Base-by-base conservation (phyloP, 768 basidiomycete species). In the Russula compacta region DNA sequence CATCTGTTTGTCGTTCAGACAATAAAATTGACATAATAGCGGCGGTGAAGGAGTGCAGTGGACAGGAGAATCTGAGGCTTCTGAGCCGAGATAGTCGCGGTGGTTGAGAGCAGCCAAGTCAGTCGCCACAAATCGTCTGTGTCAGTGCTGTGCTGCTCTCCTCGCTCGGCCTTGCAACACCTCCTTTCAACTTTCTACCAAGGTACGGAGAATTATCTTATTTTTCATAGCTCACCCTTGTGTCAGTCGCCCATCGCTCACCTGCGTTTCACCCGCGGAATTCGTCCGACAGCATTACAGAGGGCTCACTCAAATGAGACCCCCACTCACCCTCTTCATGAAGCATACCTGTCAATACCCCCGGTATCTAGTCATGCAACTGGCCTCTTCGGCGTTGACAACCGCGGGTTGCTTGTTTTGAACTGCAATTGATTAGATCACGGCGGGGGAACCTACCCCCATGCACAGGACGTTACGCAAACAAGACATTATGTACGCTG, bases 1-100 rank as follows among this genome's bases (percentile, higher is more conserved):
- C 62, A 21, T 64, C 62, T 51, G 58, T 44, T 50, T 64, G 62
- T 49, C 62, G 59, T 21, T 56, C 62, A 11, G 62, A 64, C 38
- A 64, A 42, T 51, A 61, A 52, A 32, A 61, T 61, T 15, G 62
- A 64, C 62, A 64, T 64, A 6, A 11, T 52, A 5, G 39, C 36
- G 50, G 21, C 24, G 46, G 40, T 19, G 40, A 51, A 32, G 42
- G 12, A 40, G 9, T 14, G 60, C 46, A 10, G 46, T 15, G n/a
- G 35, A 62, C n/a, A 44, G 12, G 17, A 12, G 36, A 33, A 21
- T 44, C 17, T 38, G 32, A 40, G 42, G 36, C 19, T 17, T 44
- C 17, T 38, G 32, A 40, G 42, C 39, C 24, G 60, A 52, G 56
- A 40, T 62, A 35, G 39, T 24, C 56, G 56, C 46, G 39, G 42